Base-by-base conservation (phyloP, 441 rosid species). In the Euphorbia schlechtendalii region DNA sequence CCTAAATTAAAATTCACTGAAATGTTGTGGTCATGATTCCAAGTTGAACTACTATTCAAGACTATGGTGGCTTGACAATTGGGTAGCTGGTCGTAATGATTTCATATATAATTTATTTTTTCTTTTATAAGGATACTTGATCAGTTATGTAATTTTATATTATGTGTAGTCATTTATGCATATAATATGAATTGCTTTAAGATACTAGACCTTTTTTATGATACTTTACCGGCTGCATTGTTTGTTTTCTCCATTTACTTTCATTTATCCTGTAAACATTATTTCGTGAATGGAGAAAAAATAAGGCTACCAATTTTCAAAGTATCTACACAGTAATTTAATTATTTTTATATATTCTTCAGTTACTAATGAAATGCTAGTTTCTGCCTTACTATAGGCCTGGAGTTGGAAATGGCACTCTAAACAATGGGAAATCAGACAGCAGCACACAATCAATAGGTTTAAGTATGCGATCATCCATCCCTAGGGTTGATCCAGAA, bases 351-450 rank as follows among this genome's bases (percentile, higher is more conserved):
- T 56, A 54, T 53, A 15, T 24, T 61, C 40, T 54, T 46, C 55
- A 64, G 30, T 40, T 68, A 41, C 5, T 69, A 64, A 64, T 57
- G n/a, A 52, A 60, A 43, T 71, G 25, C 54, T 72, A 41, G 62
- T 72, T 25, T 66, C 28, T 71, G 63, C 71, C 52, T 54, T 78
- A 66, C 51, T 84, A 61, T 68, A 96, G 98, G 85, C 88, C 75
- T 15, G 97, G 92, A 73, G 76, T 81, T 65, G 74, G 73, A 69
- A 83, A 84, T 82, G 92, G 95, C 76, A 61, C 85, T 69, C 74
- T 64, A 69, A 84, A 84, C 63, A 79, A 75, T 77, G 98, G 90
- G 69, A 92, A 90, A 78, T 69, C 84, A 63, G 98, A 88, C 74
- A 81, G 69, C 64, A 64, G 76, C 70, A 73, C 84, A 38, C 98